phyloP scores from a whole-genome alignment of 768 basidiomycete genomes.

The Pleurotus djamor region DNA sequence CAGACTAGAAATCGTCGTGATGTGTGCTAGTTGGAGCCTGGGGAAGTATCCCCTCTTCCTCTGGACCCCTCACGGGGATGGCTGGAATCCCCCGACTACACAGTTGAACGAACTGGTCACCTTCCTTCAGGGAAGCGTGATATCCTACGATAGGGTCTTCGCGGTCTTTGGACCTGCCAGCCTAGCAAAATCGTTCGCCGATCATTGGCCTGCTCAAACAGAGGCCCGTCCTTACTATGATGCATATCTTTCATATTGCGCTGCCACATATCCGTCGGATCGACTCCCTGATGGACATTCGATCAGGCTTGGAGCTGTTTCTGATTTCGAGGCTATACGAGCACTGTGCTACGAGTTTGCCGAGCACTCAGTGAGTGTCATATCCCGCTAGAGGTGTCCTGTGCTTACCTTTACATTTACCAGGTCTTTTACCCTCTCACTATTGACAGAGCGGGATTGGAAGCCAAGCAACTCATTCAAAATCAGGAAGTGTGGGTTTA shows the following conservation, averaged over 20 bases:
- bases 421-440: slow-evolving; percentile 45
- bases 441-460: slow-evolving; percentile 32
- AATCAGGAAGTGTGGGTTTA: slow-evolving; percentile 54
- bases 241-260: slow-evolving; percentile 46
- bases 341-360: slow-evolving; percentile 50
- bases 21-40: slow-evolving; percentile 41
- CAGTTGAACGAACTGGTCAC: slow-evolving; percentile 16
- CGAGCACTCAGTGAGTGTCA: slow-evolving; percentile 42
- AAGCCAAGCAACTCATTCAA: slow-evolving; percentile 45
- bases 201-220: slow-evolving; percentile 40
- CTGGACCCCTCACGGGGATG: slow-evolving; percentile 32
- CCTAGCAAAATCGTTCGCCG: slow-evolving; percentile 40
- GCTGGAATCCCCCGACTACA: neutral
- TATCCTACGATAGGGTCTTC: slow-evolving; percentile 42
- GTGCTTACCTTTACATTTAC: neutral
- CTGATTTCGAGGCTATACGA: slow-evolving; percentile 38
- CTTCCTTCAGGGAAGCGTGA: slow-evolving; percentile 27
- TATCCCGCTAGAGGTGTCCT: no score
- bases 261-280: slow-evolving; percentile 27
- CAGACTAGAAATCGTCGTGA: slow-evolving; percentile 40
- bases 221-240: slow-evolving; percentile 47
- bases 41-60: slow-evolving; percentile 54
- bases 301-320: slow-evolving; percentile 32
- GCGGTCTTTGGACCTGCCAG: slow-evolving; percentile 45
- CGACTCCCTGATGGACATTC: slow-evolving; percentile 25